Evolutionary conservation across 768 basidiomycete genomes (phyloP), one percentile per base, ranked within the genome.

Genomic region (Termitomyces sp.): DNA sequence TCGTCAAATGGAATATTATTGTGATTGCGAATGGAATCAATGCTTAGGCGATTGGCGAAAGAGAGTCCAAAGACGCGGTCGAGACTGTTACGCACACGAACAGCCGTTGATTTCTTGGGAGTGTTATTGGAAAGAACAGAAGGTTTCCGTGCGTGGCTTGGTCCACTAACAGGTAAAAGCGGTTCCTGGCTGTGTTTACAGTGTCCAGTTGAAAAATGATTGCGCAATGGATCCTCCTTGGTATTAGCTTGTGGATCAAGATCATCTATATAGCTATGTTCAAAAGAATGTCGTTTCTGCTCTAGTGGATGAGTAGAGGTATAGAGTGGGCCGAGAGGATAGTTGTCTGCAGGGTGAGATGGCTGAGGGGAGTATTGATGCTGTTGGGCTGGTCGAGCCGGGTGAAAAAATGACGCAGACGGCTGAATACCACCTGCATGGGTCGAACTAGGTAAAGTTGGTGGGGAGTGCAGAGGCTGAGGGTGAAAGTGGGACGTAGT

Each of bases 371-470:
- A 79, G 58, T 69, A 76, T 46, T 67, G 68, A 11, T 66, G 67
- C 52, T 75, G 73, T 48, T 82, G 73, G 22, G 68, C 67, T 0
- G 88, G 89, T 47, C 84, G 77, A 5, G 84, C 80, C 4, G 89
- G 88, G 20, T 77, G 82, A 64, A 91, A 91, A 73, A 92, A 91
- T 7, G 87, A 85, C 5, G 88, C 82, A 10, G 89, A 84, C 15
- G 91, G 89, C 52, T 85, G 83, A 18, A 91, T 87, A 31, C 88
- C 89, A 41, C 83, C 81, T 12, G 85, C 84, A 66, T 90, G 86
- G 0, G 86, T 85, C 1, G 80, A 65, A 51, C 71, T 70, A 44
- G 56, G 40, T 45, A 73, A 66, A 10, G 56, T 57, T 44, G 66
- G 59, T 32, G 49, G 56, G 7, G 63, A 57, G 38, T 66, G 46